phyloP scores from a whole-genome alignment of 495 filamentous ascomycete species.

The Podospora didyma region DNA sequence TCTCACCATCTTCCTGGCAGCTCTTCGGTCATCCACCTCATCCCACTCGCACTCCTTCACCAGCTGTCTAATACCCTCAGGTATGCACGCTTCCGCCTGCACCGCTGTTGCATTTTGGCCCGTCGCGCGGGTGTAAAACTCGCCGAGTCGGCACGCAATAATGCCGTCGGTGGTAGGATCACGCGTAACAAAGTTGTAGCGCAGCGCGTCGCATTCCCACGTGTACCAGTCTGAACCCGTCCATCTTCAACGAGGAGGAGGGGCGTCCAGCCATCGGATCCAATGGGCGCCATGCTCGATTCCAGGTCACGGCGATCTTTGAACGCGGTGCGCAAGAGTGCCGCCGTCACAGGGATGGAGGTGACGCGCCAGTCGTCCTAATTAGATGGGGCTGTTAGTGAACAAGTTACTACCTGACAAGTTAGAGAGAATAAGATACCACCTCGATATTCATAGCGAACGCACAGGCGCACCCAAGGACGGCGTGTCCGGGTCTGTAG shows the following conservation, averaged over 20 bases:
- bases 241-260: neutral
- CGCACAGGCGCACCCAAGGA: neutral
- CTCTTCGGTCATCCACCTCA: conserved; percentile 5
- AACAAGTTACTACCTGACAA: too few relatives aligned
- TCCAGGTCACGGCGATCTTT: neutral
- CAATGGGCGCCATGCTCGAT: neutral
- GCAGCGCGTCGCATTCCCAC: neutral
- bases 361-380: neutral
- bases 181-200: neutral
- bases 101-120: neutral
- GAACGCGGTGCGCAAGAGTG: neutral
- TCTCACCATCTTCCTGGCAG: too few relatives aligned
- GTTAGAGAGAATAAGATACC: too few relatives aligned
- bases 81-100: neutral
- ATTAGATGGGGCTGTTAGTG: too few relatives aligned
- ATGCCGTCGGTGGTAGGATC: neutral
- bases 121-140: neutral
- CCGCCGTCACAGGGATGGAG: neutral
- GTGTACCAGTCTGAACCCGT: neutral
- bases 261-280: neutral
- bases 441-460: neutral
- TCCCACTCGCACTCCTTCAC: neutral
- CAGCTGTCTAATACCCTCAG: neutral
- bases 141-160: neutral
- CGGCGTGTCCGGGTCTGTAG: neutral